Evolutionary conservation across 139 green algal genomes (phyloP).

Genomic region (Nannochloris sp.): DNA sequence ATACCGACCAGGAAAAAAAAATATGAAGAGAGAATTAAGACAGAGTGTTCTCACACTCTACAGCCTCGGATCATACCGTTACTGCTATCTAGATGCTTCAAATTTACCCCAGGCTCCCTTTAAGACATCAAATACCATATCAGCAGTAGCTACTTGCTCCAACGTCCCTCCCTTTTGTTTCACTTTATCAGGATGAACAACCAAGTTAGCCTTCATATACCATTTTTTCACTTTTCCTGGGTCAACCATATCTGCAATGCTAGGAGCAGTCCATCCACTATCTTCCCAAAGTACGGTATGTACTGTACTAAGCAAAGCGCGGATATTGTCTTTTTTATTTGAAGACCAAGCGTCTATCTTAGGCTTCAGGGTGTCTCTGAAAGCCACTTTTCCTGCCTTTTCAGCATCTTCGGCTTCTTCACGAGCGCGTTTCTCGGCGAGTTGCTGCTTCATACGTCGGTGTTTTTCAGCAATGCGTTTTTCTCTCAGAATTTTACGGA

Average conservation of each 20-base stretch:
- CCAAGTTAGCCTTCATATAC: conserved; percentile 87
- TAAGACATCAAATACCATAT: conserved; percentile 88
- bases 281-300: conserved; percentile 84
- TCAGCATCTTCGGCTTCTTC: conserved; percentile 35
- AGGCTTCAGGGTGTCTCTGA: conserved; percentile 47
- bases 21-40: too few species aligned
- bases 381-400: conserved; percentile 44
- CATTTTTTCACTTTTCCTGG: conserved; percentile 54
- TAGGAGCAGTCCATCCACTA: conserved; percentile 63
- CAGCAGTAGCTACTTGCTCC: conserved; percentile 77
- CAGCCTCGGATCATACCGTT: too few species aligned
- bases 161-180: conserved; percentile 71
- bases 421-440: conserved; percentile 29
- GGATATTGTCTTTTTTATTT: conserved; percentile 77
- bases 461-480: conserved; percentile 20
- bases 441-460: conserved; percentile 20
- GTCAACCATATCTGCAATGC: conserved; percentile 81
- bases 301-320: conserved; percentile 73
- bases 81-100: conserved; percentile 4
- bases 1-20: too few species aligned
- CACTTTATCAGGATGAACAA: conserved; percentile 95
- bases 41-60: too few species aligned
- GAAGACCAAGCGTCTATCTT: conserved; percentile 57
- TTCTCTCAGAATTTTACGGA: conserved; percentile 16
- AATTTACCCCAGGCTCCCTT: conserved; percentile 75